Percentiles rank a stretch among this genome's conserved stretches.
These are phyloP conservation scores for Tuber umbilicatum DNA, from an alignment of 495 filamentous ascomycete species.

Conservation along the genomic window DNA sequence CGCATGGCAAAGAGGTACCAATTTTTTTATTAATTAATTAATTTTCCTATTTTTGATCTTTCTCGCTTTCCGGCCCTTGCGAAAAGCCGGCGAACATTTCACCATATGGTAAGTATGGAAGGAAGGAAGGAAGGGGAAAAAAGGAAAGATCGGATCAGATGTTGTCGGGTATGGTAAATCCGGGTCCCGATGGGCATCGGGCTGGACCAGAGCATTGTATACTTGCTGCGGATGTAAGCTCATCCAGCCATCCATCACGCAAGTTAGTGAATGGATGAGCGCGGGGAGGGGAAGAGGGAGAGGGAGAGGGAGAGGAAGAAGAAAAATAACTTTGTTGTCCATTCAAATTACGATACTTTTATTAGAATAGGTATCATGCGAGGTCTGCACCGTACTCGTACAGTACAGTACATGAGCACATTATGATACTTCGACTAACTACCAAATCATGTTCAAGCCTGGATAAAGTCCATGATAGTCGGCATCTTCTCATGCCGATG, in stretches of 20 bases:
- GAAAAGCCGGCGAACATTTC: not conserved
- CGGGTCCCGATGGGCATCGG: conserved; percentile 4
- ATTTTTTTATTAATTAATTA: not conserved
- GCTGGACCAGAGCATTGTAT: not conserved
- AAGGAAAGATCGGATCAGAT: not conserved
- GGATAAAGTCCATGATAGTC: not conserved
- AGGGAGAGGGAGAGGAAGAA: not conserved
- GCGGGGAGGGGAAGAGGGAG: not conserved
- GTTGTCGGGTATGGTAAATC: no score
- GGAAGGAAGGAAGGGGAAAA: no score
- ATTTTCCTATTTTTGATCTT: not conserved
- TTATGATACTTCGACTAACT: not conserved
- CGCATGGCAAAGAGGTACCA: not conserved
- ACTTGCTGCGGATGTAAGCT: not conserved
- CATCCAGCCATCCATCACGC: not conserved
- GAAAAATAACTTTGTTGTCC: not conserved
- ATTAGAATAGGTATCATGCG: not conserved
- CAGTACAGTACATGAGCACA: not conserved
- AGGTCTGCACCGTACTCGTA: not conserved
- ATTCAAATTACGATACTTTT: not conserved
- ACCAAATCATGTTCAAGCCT: not conserved
- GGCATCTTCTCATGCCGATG: not conserved
- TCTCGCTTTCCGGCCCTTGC: not conserved
- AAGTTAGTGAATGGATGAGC: not conserved
- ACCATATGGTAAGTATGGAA: not conserved